Conservation (phyloP, 305 asterid species). For the Fraxinus angustifolia region DNA sequence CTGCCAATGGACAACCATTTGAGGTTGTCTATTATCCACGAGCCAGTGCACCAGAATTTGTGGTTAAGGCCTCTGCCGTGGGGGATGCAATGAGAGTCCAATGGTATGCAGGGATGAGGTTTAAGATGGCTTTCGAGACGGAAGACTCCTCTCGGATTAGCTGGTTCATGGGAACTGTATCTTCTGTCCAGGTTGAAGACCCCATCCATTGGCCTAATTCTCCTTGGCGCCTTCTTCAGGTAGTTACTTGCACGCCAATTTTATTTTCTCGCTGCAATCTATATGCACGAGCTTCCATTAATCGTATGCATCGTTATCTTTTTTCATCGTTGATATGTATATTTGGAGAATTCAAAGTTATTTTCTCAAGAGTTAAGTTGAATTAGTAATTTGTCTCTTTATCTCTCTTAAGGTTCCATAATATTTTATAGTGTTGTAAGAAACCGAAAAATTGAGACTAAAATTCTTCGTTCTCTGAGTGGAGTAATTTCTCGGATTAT, state of each 20-base stretch:
- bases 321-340: neutral
- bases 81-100: constrained; percentile 60
- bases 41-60: constrained; percentile 79
- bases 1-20: constrained; percentile 53
- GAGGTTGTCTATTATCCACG: constrained; percentile 80
- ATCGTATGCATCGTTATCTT: neutral
- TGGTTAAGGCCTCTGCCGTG: constrained; percentile 59
- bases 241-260: constrained; percentile 3
- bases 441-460: neutral
- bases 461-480: neutral
- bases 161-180: constrained; percentile 86
- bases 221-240: constrained; percentile 94
- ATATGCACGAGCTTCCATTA: neutral
- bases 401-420: neutral
- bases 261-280: neutral
- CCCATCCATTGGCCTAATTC: constrained; percentile 79
- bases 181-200: constrained; percentile 61
- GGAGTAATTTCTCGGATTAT: neutral
- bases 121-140: constrained; percentile 91
- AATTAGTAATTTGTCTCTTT: neutral
- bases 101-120: constrained; percentile 84
- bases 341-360: neutral
- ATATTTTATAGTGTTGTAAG: neutral
- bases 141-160: constrained; percentile 84
- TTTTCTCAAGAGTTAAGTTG: neutral